Base-by-base conservation (phyloP, 2,329 filamentous ascomycete genomes). In the Ascochyta lentis region DNA sequence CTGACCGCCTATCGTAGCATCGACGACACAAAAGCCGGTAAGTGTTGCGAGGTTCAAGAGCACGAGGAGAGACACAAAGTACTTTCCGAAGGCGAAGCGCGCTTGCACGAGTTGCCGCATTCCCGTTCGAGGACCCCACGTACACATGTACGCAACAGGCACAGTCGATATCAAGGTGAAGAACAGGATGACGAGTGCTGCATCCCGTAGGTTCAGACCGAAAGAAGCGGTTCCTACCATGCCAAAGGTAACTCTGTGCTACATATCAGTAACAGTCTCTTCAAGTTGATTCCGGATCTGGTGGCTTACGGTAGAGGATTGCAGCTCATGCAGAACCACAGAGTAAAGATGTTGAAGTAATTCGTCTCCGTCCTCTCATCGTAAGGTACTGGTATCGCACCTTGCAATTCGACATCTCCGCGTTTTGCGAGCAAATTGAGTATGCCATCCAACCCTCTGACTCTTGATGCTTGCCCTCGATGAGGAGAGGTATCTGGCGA, bases 41-140 rank as follows among this genome's bases (percentile, higher is more conserved):
- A 88, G 76, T 0, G 85, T 88, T 13, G 84, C 85, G 23, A 89
- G 76, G 64, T 89, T 89, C 56, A 89, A 77, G 9, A 88, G 67
- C 3, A 87, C 82, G 2, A 85, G 81, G n/a, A 89, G 68, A 0
- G 81, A 83, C 31, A 86, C 83, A 19, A 84, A 74, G 65, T 86
- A 87, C 49, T 69, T 73, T 22, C 70, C 71, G 67, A 87, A 89
- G 37, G 82, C 83, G 70, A 83, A 89, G 22, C 86, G 79, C 4
- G 86, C 86, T 61, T 86, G 84, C 7, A 89, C 81, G 80, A 89
- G 86, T 71, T 88, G 86, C 15, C 86, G 80, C 80, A 89, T 83
- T 38, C 86, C 86, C 9, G 85, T 87, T 71, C 82, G 83, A 4
- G 86, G 84, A 0, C 86, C 85, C 46, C 86, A 72, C 0, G 82